Percentiles rank a stretch among this genome's conserved stretches.
Evolutionary conservation across 1,284 basidiomycete species (phyloP).

Genomic region (Sanghuangporus sanghuang): DNA sequence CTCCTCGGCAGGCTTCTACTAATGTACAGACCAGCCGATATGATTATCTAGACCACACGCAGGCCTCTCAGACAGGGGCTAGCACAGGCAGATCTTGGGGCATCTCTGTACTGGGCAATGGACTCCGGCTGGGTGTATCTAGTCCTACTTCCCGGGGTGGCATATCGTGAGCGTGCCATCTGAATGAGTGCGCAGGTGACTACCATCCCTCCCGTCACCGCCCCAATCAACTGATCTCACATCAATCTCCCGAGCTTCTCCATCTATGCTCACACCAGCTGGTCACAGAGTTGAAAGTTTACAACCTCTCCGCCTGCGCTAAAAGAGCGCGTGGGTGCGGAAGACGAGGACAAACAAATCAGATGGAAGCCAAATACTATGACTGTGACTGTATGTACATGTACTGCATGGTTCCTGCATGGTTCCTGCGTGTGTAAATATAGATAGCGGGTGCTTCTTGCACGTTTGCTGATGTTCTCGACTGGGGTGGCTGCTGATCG

Average conservation of each 20-base stretch:
- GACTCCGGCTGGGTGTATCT: background rate
- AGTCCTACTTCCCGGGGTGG: background rate
- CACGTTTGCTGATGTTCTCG: background rate
- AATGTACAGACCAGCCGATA: background rate
- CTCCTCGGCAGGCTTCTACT: background rate
- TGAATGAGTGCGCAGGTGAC: background rate
- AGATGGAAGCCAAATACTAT: background rate
- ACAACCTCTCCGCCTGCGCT: background rate
- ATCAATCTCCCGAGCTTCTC: background rate
- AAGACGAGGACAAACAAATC: background rate
- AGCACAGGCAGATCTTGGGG: background rate
- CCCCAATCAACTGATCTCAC: background rate
- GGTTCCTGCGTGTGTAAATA: background rate
- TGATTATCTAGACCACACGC: background rate
- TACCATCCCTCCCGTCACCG: slow-evolving; percentile 1
- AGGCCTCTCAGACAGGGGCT: background rate
- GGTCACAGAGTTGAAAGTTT: background rate
- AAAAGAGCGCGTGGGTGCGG: background rate
- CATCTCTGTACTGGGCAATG: background rate
- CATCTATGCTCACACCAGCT: background rate
- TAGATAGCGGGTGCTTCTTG: background rate
- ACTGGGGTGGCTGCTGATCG: background rate
- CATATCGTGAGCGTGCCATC: background rate
- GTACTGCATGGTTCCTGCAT: background rate
- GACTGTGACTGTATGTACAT: background rate